Conservation (phyloP, 306 rosid species). For the Clitoria ternatea region DNA sequence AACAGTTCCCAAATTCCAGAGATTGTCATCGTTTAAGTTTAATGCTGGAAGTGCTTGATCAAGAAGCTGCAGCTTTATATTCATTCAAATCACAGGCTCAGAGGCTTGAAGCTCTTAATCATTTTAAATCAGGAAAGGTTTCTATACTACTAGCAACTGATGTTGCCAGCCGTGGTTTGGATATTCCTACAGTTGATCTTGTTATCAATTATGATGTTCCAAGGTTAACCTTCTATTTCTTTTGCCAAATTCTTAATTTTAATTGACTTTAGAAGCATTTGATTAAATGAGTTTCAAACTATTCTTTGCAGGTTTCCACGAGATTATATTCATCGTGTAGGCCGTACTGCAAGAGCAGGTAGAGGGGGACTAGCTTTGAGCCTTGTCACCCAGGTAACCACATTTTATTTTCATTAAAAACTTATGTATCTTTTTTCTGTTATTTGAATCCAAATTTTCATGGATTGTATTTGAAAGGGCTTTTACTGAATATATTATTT, state of each 20-base stretch:
- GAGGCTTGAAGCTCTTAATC: constrained; percentile 74
- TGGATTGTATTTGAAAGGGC: background rate
- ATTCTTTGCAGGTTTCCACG: constrained; percentile 55
- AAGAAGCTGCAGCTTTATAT: constrained; percentile 63
- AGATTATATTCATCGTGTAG: constrained; percentile 91
- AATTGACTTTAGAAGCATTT: background rate
- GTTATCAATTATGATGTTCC: constrained; percentile 89
- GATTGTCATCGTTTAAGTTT: constrained; percentile 70
- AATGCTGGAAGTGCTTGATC: constrained; percentile 83
- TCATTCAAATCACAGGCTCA: constrained; percentile 75
- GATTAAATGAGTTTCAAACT: constrained; percentile 19
- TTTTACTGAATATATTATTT: background rate
- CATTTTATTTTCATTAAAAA: background rate
- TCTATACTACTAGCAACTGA: constrained; percentile 84
- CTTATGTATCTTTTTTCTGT: background rate
- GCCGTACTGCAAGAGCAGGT: constrained; percentile 95
- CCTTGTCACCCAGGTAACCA: constrained; percentile 63
- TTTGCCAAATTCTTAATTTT: constrained; percentile 1
- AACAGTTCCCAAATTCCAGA: constrained; percentile 41
- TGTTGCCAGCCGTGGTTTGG: constrained; percentile 94
- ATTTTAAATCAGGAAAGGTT: constrained; percentile 78
- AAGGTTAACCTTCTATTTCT: constrained; percentile 49
- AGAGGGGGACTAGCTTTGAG: constrained; percentile 80
- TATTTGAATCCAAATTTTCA: background rate
- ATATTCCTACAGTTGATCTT: constrained; percentile 88